A percentile compares a stretch with the other conserved stretches of the same genome.
phyloP scores from a whole-genome alignment of 768 basidiomycete genomes.

The Termitomyces sp. region DNA sequence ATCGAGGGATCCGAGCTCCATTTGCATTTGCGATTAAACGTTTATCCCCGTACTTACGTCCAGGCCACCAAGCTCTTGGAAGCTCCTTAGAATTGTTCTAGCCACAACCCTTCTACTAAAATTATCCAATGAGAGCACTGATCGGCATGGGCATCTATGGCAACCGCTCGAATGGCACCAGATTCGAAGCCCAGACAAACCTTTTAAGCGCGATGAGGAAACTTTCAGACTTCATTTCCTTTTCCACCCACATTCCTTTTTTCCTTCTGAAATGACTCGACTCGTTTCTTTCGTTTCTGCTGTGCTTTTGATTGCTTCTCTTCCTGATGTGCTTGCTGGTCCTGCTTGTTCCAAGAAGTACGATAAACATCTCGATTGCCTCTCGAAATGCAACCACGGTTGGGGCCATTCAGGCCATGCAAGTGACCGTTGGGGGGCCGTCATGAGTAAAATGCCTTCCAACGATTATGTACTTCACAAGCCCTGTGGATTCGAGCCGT shows the following conservation, averaged over 20 bases:
- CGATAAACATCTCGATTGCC: conserved; percentile 28
- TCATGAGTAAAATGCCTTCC: conserved; percentile 31
- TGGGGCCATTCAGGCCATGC: conserved; percentile 44
- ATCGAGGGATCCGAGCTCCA: neutral
- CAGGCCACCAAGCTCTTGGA: neutral
- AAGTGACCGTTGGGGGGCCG: conserved; percentile 51
- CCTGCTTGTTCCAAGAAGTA: conserved; percentile 39
- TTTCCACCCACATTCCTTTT: conserved; percentile 20
- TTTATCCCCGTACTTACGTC: neutral
- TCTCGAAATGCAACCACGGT: conserved; percentile 31
- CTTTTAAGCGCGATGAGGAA: conserved; percentile 5
- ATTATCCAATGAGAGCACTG: conserved; percentile 2
- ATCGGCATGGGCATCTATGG: conserved; percentile 15
- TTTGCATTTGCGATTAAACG: neutral
- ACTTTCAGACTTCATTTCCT: conserved; percentile 9
- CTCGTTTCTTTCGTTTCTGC: conserved; percentile 28
- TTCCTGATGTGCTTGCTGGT: conserved; percentile 37
- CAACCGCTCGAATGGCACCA: conserved; percentile 11
- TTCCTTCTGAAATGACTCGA: conserved; percentile 31
- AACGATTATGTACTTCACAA: conserved; percentile 29
- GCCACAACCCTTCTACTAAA: neutral
- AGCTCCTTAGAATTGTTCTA: neutral
- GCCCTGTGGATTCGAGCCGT: conserved; percentile 33
- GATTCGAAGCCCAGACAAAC: conserved; percentile 6
- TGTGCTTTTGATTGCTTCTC: conserved; percentile 23